Conservation (phyloP, 768 basidiomycete species). For the Calocybe indica region DNA sequence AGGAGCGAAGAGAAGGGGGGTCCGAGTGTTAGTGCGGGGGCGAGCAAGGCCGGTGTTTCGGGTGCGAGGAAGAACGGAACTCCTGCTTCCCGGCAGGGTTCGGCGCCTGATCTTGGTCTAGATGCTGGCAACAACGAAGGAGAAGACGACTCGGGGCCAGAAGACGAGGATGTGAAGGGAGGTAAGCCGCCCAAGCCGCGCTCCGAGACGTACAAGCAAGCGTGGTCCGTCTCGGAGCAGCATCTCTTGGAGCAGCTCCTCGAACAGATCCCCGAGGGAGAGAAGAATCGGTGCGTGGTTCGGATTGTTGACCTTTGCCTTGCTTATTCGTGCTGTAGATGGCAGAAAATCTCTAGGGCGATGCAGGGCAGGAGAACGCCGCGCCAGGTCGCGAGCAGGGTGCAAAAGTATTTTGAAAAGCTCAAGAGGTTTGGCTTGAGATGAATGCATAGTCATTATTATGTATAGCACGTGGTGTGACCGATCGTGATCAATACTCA, state of each 20-base stretch:
- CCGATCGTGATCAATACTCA: neutral
- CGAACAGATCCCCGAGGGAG: conserved; percentile 71
- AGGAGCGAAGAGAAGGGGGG: neutral
- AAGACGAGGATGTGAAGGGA: conserved; percentile 3
- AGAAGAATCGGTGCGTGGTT: conserved; percentile 58
- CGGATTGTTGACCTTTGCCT: neutral
- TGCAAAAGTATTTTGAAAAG: conserved; percentile 87
- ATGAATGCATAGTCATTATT: neutral
- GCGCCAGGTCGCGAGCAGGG: conserved; percentile 81
- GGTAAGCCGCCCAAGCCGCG: conserved; percentile 31
- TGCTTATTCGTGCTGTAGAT: conserved; percentile 33
- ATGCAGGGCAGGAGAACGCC: conserved; percentile 77
- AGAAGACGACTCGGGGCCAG: conserved; percentile 1
- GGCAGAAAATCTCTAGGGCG: conserved; percentile 76
- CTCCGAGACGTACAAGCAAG: conserved; percentile 77
- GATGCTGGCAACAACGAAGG: conserved; percentile 5
- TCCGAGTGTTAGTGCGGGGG: too few relatives aligned
- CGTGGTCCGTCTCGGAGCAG: conserved; percentile 74
- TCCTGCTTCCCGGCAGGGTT: too few relatives aligned
- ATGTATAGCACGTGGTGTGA: conserved; percentile 3
- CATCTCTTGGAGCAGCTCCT: conserved; percentile 69
- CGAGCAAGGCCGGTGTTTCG: too few relatives aligned
- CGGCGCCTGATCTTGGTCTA: too few relatives aligned
- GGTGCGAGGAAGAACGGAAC: too few relatives aligned
- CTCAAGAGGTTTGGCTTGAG: conserved; percentile 59